A percentile compares a stretch with the other conserved stretches of the same genome.
These are phyloP conservation scores for Mrakia hoshinonis DNA, from an alignment of 768 basidiomycete genomes.

Conservation along the genomic window DNA sequence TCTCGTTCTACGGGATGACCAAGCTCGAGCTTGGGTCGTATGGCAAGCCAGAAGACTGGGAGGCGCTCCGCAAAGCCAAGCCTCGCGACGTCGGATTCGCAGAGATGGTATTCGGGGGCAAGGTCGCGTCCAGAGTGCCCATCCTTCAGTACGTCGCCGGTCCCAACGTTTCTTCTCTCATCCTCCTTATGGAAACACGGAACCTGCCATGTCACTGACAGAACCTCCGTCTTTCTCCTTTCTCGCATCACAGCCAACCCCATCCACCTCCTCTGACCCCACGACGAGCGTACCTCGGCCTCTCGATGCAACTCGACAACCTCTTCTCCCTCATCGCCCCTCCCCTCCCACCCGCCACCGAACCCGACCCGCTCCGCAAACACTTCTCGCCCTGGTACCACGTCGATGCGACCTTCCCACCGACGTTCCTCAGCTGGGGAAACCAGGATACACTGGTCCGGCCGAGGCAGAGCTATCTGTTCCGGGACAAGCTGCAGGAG, in stretches of 20 bases:
- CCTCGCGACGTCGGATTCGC: constrained; percentile 16
- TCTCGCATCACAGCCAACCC: background rate
- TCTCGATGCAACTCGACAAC: constrained; percentile 7
- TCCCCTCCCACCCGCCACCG: background rate
- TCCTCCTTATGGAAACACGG: background rate
- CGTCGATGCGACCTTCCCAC: constrained; percentile 1
- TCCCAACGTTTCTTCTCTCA: background rate
- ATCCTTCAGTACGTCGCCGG: constrained; percentile 4
- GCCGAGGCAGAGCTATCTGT: background rate
- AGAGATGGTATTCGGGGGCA: background rate
- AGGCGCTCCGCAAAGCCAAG: background rate
- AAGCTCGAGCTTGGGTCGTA: constrained; percentile 3
- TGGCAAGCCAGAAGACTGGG: constrained; percentile 3
- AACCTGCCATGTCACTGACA: background rate
- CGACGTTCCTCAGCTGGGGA: constrained; percentile 18
- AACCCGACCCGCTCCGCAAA: background rate
- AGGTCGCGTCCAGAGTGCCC: constrained; percentile 2
- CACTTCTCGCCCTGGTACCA: constrained; percentile 8
- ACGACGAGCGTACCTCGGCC: constrained; percentile 13
- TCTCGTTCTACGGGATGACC: constrained; percentile 13
- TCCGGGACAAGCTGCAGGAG: constrained; percentile 7
- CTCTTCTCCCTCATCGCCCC: constrained; percentile 15
- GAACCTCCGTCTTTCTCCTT: background rate
- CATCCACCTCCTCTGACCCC: background rate
- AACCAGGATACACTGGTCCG: background rate